Percentiles rank a stretch among this genome's conserved stretches.
These are phyloP conservation scores for Salvia rosmarinus DNA, from an alignment of 257 asterid species.

Conservation along the genomic window DNA sequence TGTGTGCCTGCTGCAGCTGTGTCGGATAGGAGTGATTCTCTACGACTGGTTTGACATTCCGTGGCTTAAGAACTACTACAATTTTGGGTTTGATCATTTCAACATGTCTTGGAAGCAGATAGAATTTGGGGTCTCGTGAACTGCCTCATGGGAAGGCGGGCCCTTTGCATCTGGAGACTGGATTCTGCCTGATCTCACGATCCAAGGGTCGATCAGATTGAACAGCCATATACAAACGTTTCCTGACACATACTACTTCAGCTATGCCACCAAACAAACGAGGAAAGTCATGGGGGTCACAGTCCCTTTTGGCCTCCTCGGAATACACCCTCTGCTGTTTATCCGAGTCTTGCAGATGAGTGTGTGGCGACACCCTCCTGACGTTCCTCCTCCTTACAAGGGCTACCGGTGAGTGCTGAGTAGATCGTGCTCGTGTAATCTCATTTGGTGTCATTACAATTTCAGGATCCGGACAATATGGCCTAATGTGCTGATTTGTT, in stretches of 20 bases:
- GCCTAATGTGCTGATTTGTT: background rate
- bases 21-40: conserved; percentile 81
- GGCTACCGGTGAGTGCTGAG: conserved; percentile 67
- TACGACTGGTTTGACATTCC: conserved; percentile 90
- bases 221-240: conserved; percentile 66
- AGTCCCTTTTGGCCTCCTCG: conserved; percentile 74
- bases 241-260: conserved; percentile 89
- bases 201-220: conserved; percentile 77
- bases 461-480: conserved; percentile 19
- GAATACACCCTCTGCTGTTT: conserved; percentile 79
- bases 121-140: conserved; percentile 75
- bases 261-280: conserved; percentile 90
- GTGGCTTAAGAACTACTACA: conserved; percentile 79
- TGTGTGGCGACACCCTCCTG: conserved; percentile 81
- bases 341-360: conserved; percentile 90
- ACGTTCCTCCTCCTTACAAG: conserved; percentile 76
- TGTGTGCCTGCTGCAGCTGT: conserved; percentile 73
- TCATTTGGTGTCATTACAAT: background rate
- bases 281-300: conserved; percentile 72
- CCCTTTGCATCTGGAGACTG: conserved; percentile 93
- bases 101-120: conserved; percentile 74
- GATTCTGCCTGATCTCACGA: conserved; percentile 93
- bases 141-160: conserved; percentile 79
- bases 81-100: conserved; percentile 94
- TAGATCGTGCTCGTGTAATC: background rate